Percentiles rank a stretch among this genome's conserved stretches.
These are phyloP conservation scores for Oryza brachyantha DNA, from an alignment of 176 grass and related monocot genomes.

Conservation along the genomic window DNA sequence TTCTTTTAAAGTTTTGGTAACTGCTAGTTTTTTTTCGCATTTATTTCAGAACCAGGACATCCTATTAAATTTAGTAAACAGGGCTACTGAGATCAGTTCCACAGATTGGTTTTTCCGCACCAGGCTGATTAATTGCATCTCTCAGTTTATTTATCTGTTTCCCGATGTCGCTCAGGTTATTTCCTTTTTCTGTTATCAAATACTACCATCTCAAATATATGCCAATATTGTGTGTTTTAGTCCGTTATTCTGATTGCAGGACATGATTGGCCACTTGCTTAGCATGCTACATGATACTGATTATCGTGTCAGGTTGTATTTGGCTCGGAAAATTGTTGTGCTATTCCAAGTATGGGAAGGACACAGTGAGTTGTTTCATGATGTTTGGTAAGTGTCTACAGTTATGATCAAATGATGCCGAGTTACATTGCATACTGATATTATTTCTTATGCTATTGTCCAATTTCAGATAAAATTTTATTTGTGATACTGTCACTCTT, in stretches of 20 bases:
- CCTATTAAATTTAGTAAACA: slow-evolving; percentile 60
- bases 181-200: slow-evolving; percentile 13
- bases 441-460: not conserved
- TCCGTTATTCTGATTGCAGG: slow-evolving; percentile 49
- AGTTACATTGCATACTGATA: not conserved
- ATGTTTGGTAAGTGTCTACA: slow-evolving; percentile 64
- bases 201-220: slow-evolving; percentile 14
- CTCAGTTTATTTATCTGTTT: slow-evolving; percentile 66
- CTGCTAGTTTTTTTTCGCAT: slow-evolving; percentile 26
- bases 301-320: slow-evolving; percentile 89
- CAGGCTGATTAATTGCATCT: slow-evolving; percentile 84
- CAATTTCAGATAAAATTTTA: not conserved
- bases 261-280: slow-evolving; percentile 75
- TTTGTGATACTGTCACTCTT: not conserved
- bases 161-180: slow-evolving; percentile 71
- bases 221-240: not conserved
- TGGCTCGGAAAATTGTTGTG: slow-evolving; percentile 72
- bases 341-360: slow-evolving; percentile 97
- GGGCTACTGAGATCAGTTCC: slow-evolving; percentile 44
- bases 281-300: slow-evolving; percentile 90
- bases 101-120: slow-evolving; percentile 68
- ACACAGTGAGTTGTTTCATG: slow-evolving; percentile 80
- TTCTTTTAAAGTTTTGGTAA: slow-evolving; percentile 17
- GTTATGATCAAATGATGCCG: not conserved
- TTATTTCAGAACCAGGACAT: slow-evolving; percentile 55